Evolutionary conservation across 2,329 filamentous ascomycete species (phyloP), one percentile per base, ranked within the genome.

Genomic region (Salinomyces thailandicus): DNA sequence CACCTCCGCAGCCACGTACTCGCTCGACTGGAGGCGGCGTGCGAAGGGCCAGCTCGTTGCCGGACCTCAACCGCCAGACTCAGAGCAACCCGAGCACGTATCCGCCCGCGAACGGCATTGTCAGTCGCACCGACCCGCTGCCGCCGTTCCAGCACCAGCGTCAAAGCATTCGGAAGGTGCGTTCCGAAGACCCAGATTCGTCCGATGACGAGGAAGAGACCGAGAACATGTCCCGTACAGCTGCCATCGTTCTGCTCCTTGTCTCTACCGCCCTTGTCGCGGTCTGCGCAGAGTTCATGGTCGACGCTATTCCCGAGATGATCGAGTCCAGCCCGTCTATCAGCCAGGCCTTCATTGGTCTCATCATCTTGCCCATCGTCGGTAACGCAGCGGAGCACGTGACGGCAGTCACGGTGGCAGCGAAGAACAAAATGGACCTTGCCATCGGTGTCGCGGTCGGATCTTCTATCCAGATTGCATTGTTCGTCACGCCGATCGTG

Each of bases 381-480:
- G 81, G 82, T 26, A 87, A 87, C 50, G 82, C 82, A 2, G 82
- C 81, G 11, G 82, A 87, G 62, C 82, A 87, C 64, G 80, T 82
- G 14, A 86, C 82, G 0, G 82, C 82, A 5, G 81, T 87, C 36
- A 83, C 77, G 0, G 82, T 87, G 1, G 82, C 83, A 5, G 72
- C 79, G 49, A 85, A 86, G 67, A 84, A 86, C 61, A 87, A 87
- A 62, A 85, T 86, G 79, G 83, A 87, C 52, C 64, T 87, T 6
- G 79, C 82, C 3, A 86, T 87, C 45, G 82, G 81, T 53, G 81
- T 87, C 8, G 82, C 81, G 9, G 79, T 87, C 20, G 82, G 83
- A 18, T 83, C 77, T 8, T 83, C 78, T 49, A 87, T 89, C 61
- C 82, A 87, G 60, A 84, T 87, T 32, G 76, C 82, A 1, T 70